Base-by-base conservation (phyloP, 768 basidiomycete genomes). In the Psilocybe azurescens region DNA sequence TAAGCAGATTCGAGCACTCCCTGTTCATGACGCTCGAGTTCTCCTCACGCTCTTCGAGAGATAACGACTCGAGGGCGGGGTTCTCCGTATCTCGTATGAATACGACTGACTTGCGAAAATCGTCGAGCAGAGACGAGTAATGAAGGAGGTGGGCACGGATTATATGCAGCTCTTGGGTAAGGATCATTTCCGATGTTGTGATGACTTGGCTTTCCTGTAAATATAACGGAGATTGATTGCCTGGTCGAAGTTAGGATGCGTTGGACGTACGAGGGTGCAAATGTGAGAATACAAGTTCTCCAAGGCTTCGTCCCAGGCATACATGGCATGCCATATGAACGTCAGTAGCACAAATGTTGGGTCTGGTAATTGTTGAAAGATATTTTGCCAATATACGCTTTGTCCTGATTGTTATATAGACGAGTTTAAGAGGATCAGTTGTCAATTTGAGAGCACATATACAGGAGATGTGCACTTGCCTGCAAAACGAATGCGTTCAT, bases 261-360 rank as follows among this genome's bases (percentile, higher is more conserved):
- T 32, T 13, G 18, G 10, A 51, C 81, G 55, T 61, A 86, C 86
- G 28, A 87, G 72, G 39, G 63, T 68, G 65, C 77, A 82, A 28
- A 87, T 80, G 67, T 87, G 81, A 0, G 68, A 64, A 59, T 86
- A 87, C 5, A 88, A 71, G 36, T 75, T 71, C 62, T 87, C 86
- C 8, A 88, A 69, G 0, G 85, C 78, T 67, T 88, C 81, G 58
- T 88, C 86, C 85, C 86, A 88, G 0, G 84, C 81, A 63, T 88
- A 88, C 50, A 87, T 61, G 1, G 85, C 81, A 58, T 87, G 83
- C 87, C 86, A 88, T 18, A 87, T 70, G 41, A 81, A 81, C 4
- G 80, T 76, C 9, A 88, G 70, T 20, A 88, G 72, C 0, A 86
- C 64, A 60, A 87, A 85, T 0, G 87, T 87, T 1, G 86, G 85